Percentiles rank a stretch among this genome's conserved stretches.
Evolutionary conservation across 2,329 filamentous ascomycete genomes (phyloP).

Genomic region (Coniochaeta sp.): DNA sequence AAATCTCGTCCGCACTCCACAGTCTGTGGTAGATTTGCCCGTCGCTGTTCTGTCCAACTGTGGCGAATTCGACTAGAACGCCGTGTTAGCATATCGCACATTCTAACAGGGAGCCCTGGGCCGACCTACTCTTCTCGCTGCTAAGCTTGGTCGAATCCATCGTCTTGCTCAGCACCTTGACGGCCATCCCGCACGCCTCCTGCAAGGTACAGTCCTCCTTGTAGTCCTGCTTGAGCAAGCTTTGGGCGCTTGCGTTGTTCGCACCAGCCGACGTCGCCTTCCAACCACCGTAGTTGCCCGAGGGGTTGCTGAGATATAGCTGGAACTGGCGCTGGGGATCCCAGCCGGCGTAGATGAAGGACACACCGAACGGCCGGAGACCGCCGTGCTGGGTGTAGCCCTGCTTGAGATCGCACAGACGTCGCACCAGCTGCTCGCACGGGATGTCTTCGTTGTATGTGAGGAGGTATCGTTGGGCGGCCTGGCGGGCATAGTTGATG

Average conservation of each 20-base stretch:
- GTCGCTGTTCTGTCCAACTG: constrained; percentile 88
- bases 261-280: constrained; percentile 97
- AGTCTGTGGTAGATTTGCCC: constrained; percentile 98
- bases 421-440: constrained; percentile 95
- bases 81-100: constrained; percentile 8
- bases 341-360: constrained; percentile 99
- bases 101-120: not conserved
- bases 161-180: constrained; percentile 99
- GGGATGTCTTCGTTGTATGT: constrained; percentile 99
- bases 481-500: constrained; percentile 98
- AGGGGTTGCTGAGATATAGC: constrained; percentile 97
- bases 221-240: constrained; percentile 97
- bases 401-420: constrained; percentile 96
- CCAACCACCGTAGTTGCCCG: constrained; percentile 98
- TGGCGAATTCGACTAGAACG: constrained; percentile 84
- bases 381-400: constrained; percentile 99
- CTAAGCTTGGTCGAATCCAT: constrained; percentile 99
- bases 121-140: constrained; percentile 86
- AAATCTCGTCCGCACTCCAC: constrained; percentile 96
- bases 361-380: constrained; percentile 94
- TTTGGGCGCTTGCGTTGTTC: constrained; percentile 96
- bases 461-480: constrained; percentile 92
- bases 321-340: constrained; percentile 96
- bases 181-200: constrained; percentile 93
- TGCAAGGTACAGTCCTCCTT: constrained; percentile 96